These are phyloP conservation scores for Tylopilus sp. DNA, from an alignment of 768 basidiomycete species.

Conservation along the genomic window DNA sequence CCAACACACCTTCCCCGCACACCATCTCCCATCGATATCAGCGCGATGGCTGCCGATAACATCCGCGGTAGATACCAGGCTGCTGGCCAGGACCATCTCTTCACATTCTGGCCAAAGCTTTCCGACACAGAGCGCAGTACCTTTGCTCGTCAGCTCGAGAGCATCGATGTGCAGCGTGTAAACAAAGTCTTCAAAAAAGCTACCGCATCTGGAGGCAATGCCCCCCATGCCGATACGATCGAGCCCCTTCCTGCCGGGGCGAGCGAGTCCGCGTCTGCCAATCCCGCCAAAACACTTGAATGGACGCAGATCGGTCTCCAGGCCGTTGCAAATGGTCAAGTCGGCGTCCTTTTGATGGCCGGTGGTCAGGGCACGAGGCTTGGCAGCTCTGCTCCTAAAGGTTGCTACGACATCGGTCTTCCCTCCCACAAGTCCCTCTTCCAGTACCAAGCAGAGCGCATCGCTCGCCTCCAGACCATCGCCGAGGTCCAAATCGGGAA, in stretches of 20 bases:
- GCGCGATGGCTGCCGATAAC: constrained; percentile 51
- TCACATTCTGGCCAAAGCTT: constrained; percentile 82
- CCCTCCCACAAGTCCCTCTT: constrained; percentile 93
- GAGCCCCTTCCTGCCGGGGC: constrained; percentile 79
- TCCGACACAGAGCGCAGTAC: constrained; percentile 56
- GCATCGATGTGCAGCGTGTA: constrained; percentile 86
- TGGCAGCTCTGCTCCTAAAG: constrained; percentile 91
- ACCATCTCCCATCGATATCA: neutral
- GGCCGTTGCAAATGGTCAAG: constrained; percentile 77
- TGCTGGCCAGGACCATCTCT: constrained; percentile 86
- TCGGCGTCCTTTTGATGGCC: constrained; percentile 96
- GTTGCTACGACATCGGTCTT: constrained; percentile 96
- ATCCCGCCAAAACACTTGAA: constrained; percentile 53
- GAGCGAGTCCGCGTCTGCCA: constrained; percentile 57
- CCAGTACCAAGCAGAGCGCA: constrained; percentile 97
- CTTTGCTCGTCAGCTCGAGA: constrained; percentile 68
- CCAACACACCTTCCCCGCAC: neutral
- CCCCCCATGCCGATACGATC: constrained; percentile 50
- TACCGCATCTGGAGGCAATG: constrained; percentile 57
- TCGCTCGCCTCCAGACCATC: constrained; percentile 74
- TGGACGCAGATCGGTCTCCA: constrained; percentile 80
- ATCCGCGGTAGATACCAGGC: constrained; percentile 64
- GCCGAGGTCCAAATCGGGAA: constrained; percentile 58
- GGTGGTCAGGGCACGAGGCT: constrained; percentile 96
- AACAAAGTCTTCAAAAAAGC: constrained; percentile 85